Conservation (phyloP, 2,329 filamentous ascomycete species). For the Blumeria hordei region DNA sequence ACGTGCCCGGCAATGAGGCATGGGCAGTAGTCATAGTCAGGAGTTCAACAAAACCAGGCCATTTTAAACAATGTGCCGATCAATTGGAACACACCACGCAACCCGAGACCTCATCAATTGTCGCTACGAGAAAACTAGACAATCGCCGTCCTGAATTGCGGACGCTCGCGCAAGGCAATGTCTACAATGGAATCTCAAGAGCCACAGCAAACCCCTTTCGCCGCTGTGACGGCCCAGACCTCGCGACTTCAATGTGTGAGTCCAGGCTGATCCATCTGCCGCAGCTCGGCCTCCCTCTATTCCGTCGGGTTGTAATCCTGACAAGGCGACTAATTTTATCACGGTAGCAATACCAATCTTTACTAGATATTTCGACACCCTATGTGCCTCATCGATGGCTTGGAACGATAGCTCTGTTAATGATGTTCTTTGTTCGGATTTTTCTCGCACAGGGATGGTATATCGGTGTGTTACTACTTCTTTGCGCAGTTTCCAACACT, state of each 20-base stretch:
- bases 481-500: neutral
- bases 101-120: too few species aligned
- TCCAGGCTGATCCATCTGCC: slow-evolving; percentile 5
- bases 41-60: too few species aligned
- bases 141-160: neutral
- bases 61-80: too few species aligned
- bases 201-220: slow-evolving; percentile 78
- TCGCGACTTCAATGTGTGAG: slow-evolving; percentile 47
- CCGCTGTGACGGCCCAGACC: slow-evolving; percentile 68
- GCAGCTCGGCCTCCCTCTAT: slow-evolving; percentile 4
- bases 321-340: neutral
- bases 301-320: slow-evolving; percentile 1
- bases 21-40: too few species aligned
- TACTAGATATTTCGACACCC: slow-evolving; percentile 82
- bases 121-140: neutral
- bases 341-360: slow-evolving; percentile 67
- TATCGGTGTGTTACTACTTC: slow-evolving; percentile 39
- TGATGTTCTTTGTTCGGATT: slow-evolving; percentile 74
- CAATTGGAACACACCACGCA: too few species aligned
- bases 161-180: neutral
- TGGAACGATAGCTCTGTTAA: slow-evolving; percentile 49
- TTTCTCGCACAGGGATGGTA: slow-evolving; percentile 94
- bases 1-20: too few species aligned
- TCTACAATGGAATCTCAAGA: slow-evolving; percentile 57
- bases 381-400: slow-evolving; percentile 78